These are phyloP conservation scores for Spinellus fusiger DNA, from an alignment of 192 early-diverging fungal species.

Conservation along the genomic window DNA sequence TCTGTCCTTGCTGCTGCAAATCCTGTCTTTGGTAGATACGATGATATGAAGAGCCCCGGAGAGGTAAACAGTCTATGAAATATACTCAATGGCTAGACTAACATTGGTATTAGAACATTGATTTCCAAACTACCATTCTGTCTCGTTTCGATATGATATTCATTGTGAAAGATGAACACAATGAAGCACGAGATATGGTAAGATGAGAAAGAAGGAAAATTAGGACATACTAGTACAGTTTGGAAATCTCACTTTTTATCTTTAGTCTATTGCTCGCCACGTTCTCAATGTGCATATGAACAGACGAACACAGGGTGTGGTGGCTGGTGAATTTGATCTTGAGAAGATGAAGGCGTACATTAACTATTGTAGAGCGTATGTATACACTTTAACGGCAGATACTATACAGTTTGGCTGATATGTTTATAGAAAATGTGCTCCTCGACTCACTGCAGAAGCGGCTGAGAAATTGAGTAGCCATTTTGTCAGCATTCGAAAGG, in stretches of 20 bases:
- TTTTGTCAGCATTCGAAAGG: slow-evolving; percentile 87
- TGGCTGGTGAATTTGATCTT: slow-evolving; percentile 83
- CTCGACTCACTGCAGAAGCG: slow-evolving; percentile 80
- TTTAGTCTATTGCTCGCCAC: slow-evolving; percentile 87
- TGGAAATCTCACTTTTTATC: not conserved
- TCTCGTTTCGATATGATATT: slow-evolving; percentile 99
- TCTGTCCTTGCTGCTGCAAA: slow-evolving; percentile 97
- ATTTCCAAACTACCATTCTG: slow-evolving; percentile 99
- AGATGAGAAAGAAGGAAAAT: not conserved
- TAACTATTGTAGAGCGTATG: slow-evolving; percentile 83
- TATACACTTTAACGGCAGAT: not conserved
- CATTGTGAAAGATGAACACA: slow-evolving; percentile 96
- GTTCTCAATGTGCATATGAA: slow-evolving; percentile 94
- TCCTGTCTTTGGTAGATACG: slow-evolving; percentile 97
- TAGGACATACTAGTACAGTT: not conserved
- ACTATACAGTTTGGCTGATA: not conserved
- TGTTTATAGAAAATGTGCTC: slow-evolving; percentile 79
- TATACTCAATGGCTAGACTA: not conserved
- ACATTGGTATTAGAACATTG: slow-evolving; percentile 71
- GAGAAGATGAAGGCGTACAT: slow-evolving; percentile 96
- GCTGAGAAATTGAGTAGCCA: slow-evolving; percentile 89
- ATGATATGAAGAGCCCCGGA: slow-evolving; percentile 95
- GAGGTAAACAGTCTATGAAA: slow-evolving; percentile 48
- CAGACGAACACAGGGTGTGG: slow-evolving; percentile 51
- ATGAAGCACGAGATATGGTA: slow-evolving; percentile 83